phyloP scores from a whole-genome alignment of 2,329 filamentous ascomycete genomes.

The Sarocladiaceae sp. region DNA sequence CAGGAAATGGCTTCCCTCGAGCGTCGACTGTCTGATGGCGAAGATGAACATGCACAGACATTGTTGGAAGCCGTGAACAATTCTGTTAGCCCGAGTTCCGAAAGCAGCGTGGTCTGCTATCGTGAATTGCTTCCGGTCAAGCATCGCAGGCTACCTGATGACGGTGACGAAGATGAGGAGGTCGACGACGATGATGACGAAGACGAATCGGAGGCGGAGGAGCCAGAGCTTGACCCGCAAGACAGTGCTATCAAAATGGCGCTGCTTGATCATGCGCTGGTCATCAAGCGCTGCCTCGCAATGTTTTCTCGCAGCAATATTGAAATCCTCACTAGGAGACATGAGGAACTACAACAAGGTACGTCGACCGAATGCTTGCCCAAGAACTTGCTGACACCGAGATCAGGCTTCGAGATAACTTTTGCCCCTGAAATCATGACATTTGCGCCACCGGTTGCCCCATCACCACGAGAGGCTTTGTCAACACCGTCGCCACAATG shows the following conservation, averaged over 20 bases:
- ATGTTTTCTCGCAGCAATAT: constrained; percentile 62
- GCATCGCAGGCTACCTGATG: constrained; percentile 33
- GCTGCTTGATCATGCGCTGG: constrained; percentile 82
- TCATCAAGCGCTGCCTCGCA: constrained; percentile 76
- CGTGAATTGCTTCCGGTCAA: constrained; percentile 64
- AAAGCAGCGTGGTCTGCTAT: constrained; percentile 76
- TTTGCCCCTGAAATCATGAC: constrained; percentile 64
- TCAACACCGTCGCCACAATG: constrained; percentile 40
- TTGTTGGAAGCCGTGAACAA: constrained; percentile 74
- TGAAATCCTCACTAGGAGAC: constrained; percentile 50
- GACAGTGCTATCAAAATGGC: constrained; percentile 81
- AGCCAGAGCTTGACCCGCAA: constrained; percentile 51
- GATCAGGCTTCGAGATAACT: constrained; percentile 55
- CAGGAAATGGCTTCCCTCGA: constrained; percentile 76
- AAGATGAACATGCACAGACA: constrained; percentile 63
- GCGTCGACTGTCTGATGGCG: constrained; percentile 67
- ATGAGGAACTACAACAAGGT: constrained; percentile 62
- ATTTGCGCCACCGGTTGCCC: constrained; percentile 49
- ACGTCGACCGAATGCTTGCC: constrained; percentile 31
- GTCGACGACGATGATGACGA: constrained; percentile 26
- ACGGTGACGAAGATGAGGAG: constrained; percentile 31
- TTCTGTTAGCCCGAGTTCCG: constrained; percentile 68
- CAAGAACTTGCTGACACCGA: constrained; percentile 15
- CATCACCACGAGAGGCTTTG: constrained; percentile 25
- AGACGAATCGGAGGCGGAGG: constrained; percentile 38